Evolutionary conservation across 2,329 filamentous ascomycete genomes (phyloP).

Genomic region (Aspergillus pseudoterreus): DNA sequence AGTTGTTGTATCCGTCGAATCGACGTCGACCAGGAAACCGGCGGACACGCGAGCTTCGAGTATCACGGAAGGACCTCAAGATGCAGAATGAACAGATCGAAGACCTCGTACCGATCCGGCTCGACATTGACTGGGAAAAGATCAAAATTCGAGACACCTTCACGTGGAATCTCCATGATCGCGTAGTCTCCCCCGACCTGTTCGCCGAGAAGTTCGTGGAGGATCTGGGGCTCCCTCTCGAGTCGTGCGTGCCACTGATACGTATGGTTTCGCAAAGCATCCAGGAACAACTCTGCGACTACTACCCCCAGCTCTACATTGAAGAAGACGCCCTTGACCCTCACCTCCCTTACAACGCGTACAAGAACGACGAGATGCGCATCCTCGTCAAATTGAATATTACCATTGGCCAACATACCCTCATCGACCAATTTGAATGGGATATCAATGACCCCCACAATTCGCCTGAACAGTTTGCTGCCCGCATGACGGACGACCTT

Average conservation of each 20-base stretch:
- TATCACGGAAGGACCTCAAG: constrained; percentile 74
- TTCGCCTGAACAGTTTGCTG: constrained; percentile 90
- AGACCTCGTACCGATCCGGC: constrained; percentile 81
- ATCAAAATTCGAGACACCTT: constrained; percentile 95
- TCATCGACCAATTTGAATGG: constrained; percentile 98
- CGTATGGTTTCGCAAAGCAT: constrained; percentile 68
- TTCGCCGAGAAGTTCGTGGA: constrained; percentile 90
- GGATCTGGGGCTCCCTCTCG: constrained; percentile 72
- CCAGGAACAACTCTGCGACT: constrained; percentile 85
- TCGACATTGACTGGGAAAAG: constrained; percentile 95
- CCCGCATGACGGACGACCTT: constrained; percentile 82
- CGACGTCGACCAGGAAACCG: constrained; percentile 74
- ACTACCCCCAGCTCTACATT: constrained; percentile 85
- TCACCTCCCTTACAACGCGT: constrained; percentile 83
- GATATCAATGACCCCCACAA: constrained; percentile 95
- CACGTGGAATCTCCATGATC: constrained; percentile 96
- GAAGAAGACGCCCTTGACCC: constrained; percentile 89
- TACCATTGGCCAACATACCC: constrained; percentile 88
- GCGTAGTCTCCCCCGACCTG: constrained; percentile 71
- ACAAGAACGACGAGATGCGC: constrained; percentile 99
- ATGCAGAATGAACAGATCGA: constrained; percentile 87
- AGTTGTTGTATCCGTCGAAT: constrained; percentile 74
- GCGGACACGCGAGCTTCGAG: constrained; percentile 67
- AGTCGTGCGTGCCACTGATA: constrained; percentile 53
- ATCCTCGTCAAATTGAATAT: constrained; percentile 95